A percentile compares a stretch with the other conserved stretches of the same genome.
Conservation (phyloP, 2,329 filamentous ascomycete genomes). For the Colletotrichum spaethianum region DNA sequence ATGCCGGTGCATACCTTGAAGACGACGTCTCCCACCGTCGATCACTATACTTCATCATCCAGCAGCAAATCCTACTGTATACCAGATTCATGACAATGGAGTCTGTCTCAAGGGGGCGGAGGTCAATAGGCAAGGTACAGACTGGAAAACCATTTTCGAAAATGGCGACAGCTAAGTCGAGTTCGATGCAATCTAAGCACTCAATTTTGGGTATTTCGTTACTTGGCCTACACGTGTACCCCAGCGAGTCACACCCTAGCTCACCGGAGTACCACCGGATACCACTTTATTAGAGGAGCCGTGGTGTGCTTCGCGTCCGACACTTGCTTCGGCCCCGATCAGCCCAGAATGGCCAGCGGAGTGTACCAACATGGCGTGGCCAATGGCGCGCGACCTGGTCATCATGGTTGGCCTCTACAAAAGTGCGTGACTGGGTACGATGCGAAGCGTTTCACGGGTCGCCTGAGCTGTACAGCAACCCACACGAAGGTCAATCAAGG, state of each 20-base stretch:
- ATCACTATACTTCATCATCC: constrained; percentile 10
- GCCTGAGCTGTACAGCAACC: not conserved
- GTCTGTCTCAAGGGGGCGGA: too few species aligned
- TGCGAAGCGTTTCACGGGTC: not conserved
- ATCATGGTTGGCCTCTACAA: not conserved
- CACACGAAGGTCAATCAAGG: not conserved
- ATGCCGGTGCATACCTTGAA: constrained; percentile 18
- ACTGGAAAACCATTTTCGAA: too few species aligned
- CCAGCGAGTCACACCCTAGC: not conserved
- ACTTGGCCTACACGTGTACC: not conserved
- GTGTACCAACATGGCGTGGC: not conserved
- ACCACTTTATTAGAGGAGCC: not conserved
- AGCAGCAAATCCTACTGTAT: not conserved
- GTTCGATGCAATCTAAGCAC: not conserved
- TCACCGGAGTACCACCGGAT: not conserved
- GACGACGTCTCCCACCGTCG: constrained; percentile 18
- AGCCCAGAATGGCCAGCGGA: not conserved
- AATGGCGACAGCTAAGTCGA: too few species aligned
- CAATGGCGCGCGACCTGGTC: not conserved
- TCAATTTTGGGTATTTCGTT: not conserved
- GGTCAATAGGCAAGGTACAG: not conserved
- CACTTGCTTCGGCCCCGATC: not conserved
- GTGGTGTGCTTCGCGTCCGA: not conserved
- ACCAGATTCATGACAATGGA: not conserved
- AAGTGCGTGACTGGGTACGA: not conserved